These are phyloP conservation scores for Trametes villosa DNA, from an alignment of 768 basidiomycete genomes.

Conservation along the genomic window DNA sequence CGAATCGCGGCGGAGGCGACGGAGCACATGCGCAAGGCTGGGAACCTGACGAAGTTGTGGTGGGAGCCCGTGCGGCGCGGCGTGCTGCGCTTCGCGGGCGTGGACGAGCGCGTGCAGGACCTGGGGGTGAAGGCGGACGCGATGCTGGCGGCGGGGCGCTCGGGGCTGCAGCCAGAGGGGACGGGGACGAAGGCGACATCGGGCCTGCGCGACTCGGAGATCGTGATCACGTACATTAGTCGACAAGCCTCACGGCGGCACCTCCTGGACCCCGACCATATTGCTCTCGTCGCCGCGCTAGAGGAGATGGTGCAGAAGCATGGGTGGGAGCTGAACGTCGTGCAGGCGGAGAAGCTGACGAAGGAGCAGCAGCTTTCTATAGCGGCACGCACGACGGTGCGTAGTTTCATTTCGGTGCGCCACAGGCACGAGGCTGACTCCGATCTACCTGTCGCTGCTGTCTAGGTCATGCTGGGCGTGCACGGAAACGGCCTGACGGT, in stretches of 20 bases:
- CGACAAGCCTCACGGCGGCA: conserved; percentile 63
- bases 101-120: conserved; percentile 39
- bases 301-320: conserved; percentile 49
- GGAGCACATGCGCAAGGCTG: conserved; percentile 49
- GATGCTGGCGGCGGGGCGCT: conserved; percentile 3
- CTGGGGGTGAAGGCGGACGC: conserved; percentile 28
- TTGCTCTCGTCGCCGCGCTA: conserved; percentile 54
- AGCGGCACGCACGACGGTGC: conserved; percentile 70
- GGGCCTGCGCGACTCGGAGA: conserved; percentile 35
- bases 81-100: conserved; percentile 71
- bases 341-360: conserved; percentile 65
- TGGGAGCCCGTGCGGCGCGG: conserved; percentile 76
- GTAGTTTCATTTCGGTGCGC: conserved; percentile 29
- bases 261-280: conserved; percentile 60
- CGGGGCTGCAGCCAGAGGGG: conserved; percentile 6
- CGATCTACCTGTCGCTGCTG: conserved; percentile 9
- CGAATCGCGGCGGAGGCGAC: conserved; percentile 74
- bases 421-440: no score
- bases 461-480: conserved; percentile 68
- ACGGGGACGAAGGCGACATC: conserved; percentile 28
- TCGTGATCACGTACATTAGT: conserved; percentile 76
- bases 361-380: conserved; percentile 77
- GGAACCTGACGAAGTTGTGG: conserved; percentile 55
- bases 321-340: conserved; percentile 63
- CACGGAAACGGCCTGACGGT: conserved; percentile 81